A percentile compares a stretch with the other conserved stretches of the same genome.
phyloP scores from a whole-genome alignment of 2,329 filamentous ascomycete genomes.

The Huntiella moniliformis region DNA sequence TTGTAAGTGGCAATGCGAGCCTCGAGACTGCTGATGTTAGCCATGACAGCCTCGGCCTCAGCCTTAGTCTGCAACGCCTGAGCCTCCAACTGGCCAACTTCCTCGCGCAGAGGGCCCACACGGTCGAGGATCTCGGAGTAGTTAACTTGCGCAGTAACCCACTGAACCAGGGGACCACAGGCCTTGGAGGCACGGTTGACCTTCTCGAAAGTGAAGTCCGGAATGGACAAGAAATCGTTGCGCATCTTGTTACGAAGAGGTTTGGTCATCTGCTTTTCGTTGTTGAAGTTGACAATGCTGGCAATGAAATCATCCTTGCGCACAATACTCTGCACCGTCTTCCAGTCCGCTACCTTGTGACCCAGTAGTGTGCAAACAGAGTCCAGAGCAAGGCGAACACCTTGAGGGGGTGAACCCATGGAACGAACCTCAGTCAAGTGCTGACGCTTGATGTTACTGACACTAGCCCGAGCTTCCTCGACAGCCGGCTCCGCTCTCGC shows the following conservation, averaged over 20 bases:
- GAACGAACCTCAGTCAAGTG: conserved; percentile 94
- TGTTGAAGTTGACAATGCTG: conserved; percentile 94
- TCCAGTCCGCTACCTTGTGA: conserved; percentile 82
- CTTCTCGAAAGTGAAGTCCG: conserved; percentile 90
- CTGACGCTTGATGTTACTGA: conserved; percentile 95
- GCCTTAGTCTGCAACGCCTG: conserved; percentile 83
- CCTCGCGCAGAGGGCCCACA: conserved; percentile 78
- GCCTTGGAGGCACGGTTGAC: conserved; percentile 94
- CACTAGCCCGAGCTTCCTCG: conserved; percentile 79
- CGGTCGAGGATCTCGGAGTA: conserved; percentile 95
- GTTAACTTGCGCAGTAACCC: conserved; percentile 90
- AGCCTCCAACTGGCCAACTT: conserved; percentile 73
- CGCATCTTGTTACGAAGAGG: conserved; percentile 71
- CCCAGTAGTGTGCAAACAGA: conserved; percentile 92
- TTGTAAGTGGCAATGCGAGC: conserved; percentile 89
- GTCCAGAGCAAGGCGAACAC: conserved; percentile 81
- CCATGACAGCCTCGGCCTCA: conserved; percentile 77
- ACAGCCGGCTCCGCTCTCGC: conserved; percentile 87
- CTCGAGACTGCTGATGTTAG: conserved; percentile 69
- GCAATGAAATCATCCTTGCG: conserved; percentile 92
- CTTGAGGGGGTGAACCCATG: conserved; percentile 80
- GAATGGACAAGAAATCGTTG: conserved; percentile 75
- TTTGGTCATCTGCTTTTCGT: conserved; percentile 84
- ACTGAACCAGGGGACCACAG: conserved; percentile 89
- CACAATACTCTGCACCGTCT: conserved; percentile 71